These are phyloP conservation scores for Penicillium cosmopolitanum DNA, from an alignment of 495 filamentous ascomycete species.

Conservation along the genomic window DNA sequence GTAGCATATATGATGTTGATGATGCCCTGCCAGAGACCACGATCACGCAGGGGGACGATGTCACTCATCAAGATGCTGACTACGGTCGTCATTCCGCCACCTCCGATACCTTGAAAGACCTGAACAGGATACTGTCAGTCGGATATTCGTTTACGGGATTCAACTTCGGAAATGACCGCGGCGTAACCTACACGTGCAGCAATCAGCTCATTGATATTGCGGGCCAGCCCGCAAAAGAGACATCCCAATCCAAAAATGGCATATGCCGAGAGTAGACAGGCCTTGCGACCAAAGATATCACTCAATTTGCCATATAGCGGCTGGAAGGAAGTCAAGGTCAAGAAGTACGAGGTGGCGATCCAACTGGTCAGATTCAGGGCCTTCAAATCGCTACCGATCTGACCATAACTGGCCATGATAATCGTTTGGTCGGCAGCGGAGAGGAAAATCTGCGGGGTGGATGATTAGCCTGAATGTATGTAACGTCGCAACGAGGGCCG, in stretches of 20 bases:
- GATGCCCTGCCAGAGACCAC: slow-evolving; percentile 82
- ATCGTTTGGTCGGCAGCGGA: slow-evolving; percentile 81
- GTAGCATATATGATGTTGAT: slow-evolving; percentile 78
- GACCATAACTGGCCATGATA: slow-evolving; percentile 76
- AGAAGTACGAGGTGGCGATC: slow-evolving; percentile 79
- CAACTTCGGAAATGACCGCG: background rate
- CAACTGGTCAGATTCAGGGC: slow-evolving; percentile 80
- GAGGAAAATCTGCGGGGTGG: slow-evolving; percentile 59
- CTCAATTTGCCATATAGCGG: slow-evolving; percentile 77
- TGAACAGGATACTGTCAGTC: slow-evolving; percentile 1
- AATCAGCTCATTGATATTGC: slow-evolving; percentile 71
- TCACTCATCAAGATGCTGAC: slow-evolving; percentile 79
- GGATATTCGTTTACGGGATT: background rate
- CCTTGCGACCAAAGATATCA: slow-evolving; percentile 85
- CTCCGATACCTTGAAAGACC: slow-evolving; percentile 74
- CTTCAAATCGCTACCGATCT: slow-evolving; percentile 78
- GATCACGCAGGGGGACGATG: slow-evolving; percentile 72
- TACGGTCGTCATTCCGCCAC: slow-evolving; percentile 84
- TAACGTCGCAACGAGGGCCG: no score
- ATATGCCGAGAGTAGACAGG: slow-evolving; percentile 73
- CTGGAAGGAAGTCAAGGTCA: slow-evolving; percentile 80
- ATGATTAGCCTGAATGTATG: no score
- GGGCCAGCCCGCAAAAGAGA: slow-evolving; percentile 71
- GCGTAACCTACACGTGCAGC: slow-evolving; percentile 55
- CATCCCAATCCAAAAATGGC: slow-evolving; percentile 74